These are phyloP conservation scores for Hirsutella minnesotensis DNA, from an alignment of 2,329 filamentous ascomycete species.

Conservation along the genomic window DNA sequence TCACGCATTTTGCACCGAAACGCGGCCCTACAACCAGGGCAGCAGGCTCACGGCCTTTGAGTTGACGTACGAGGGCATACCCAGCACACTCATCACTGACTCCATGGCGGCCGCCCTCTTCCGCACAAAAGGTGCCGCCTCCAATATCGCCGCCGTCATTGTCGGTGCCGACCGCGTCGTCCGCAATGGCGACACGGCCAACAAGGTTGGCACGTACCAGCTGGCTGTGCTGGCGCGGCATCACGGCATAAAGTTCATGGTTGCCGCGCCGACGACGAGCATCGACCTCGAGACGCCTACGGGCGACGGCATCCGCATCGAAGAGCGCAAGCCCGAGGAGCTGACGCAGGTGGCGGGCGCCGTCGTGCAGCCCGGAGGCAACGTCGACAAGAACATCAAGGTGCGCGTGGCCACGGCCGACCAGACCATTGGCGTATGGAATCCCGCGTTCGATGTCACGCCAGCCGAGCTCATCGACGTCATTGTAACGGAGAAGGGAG, in stretches of 20 bases:
- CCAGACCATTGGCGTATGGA: conserved; percentile 78
- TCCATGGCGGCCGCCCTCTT: conserved; percentile 92
- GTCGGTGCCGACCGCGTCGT: conserved; percentile 93
- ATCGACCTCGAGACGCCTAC: conserved; percentile 75
- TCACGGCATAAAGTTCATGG: conserved; percentile 87
- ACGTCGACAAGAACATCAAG: conserved; percentile 48
- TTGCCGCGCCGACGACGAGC: conserved; percentile 87
- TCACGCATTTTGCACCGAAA: conserved; percentile 94
- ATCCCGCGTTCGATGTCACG: conserved; percentile 93
- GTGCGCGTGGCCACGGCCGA: conserved; percentile 71
- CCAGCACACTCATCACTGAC: conserved; percentile 84
- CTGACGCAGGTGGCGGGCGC: conserved; percentile 77
- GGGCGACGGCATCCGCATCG: conserved; percentile 76
- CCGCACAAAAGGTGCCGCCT: conserved; percentile 42
- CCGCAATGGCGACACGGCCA: conserved; percentile 93
- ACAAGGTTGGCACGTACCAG: conserved; percentile 94
- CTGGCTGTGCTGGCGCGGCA: conserved; percentile 81
- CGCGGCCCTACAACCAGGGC: conserved; percentile 94
- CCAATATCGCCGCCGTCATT: conserved; percentile 73
- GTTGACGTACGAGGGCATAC: conserved; percentile 86
- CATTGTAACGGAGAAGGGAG: conserved; percentile 85
- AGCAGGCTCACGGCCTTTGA: conserved; percentile 92
- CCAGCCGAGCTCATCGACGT: conserved; percentile 82
- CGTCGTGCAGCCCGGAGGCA: conserved; percentile 49
- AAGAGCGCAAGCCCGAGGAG: conserved; percentile 72